These are phyloP conservation scores for Rhodotorula mucilaginosa DNA, from an alignment of 1,284 basidiomycete species.

Conservation along the genomic window DNA sequence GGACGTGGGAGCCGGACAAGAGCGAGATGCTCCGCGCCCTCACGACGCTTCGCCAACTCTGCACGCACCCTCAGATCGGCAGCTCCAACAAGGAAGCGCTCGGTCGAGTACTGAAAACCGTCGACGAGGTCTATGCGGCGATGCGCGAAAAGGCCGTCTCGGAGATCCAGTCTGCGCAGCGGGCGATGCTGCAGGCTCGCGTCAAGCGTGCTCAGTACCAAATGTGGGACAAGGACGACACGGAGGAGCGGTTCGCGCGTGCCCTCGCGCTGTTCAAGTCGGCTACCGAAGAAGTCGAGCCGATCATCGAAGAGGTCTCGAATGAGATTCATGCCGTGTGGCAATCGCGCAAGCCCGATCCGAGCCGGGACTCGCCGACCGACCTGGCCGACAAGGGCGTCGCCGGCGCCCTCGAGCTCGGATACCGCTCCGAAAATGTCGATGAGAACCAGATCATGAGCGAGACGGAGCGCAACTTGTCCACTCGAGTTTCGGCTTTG, in stretches of 20 bases:
- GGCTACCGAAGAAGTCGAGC: conserved; percentile 21
- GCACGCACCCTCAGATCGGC: conserved; percentile 35
- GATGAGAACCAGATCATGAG: conserved; percentile 9
- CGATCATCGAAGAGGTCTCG: conserved; percentile 24
- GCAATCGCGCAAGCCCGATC: conserved; percentile 12
- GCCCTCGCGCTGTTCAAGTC: conserved; percentile 33
- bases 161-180: conserved; percentile 29
- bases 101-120: conserved; percentile 35
- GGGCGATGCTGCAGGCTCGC: conserved; percentile 23
- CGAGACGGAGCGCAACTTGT: conserved; percentile 21
- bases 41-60: conserved; percentile 30
- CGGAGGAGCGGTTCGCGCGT: conserved; percentile 39
- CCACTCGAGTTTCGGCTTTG: conserved; percentile 18
- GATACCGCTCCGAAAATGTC: conserved; percentile 25
- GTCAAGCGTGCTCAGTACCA: conserved; percentile 34
- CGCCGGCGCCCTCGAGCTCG: conserved; percentile 29
- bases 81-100: conserved; percentile 7
- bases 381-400: conserved; percentile 1
- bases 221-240: conserved; percentile 39
- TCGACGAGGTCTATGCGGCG: conserved; percentile 38
- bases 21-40: conserved; percentile 33
- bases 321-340: conserved; percentile 24
- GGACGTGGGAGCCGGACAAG: conserved; percentile 21
- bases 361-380: neutral
- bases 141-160: conserved; percentile 37